phyloP scores from a whole-genome alignment of 352 stramenopile species.

The Pythium chondricola region DNA sequence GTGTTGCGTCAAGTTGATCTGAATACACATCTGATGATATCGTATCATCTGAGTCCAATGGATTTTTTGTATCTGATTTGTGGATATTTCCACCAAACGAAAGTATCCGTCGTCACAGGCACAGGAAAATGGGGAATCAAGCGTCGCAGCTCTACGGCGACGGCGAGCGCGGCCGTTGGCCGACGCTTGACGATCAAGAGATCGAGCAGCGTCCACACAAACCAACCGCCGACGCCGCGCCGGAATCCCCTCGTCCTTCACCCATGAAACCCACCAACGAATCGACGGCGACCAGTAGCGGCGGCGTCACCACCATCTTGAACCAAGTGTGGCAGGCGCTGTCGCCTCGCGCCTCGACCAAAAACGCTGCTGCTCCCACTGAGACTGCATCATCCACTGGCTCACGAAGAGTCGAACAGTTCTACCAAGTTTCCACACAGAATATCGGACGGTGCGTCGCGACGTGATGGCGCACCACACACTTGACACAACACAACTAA shows the following conservation, averaged over 20 bases:
- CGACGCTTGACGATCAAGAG: neutral
- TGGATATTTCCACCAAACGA: too few species aligned
- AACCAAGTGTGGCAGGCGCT: slow-evolving; percentile 19
- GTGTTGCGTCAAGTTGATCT: too few species aligned
- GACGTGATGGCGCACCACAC: neutral
- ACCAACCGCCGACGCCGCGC: slow-evolving; percentile 2
- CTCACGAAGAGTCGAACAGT: slow-evolving; percentile 37
- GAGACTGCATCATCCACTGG: neutral
- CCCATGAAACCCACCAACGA: neutral
- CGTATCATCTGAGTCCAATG: too few species aligned
- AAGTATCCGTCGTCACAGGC: too few species aligned
- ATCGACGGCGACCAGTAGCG: neutral
- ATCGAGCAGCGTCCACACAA: slow-evolving; percentile 3
- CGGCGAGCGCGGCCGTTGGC: neutral
- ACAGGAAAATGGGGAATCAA: slow-evolving; percentile 21
- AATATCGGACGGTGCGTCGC: slow-evolving; percentile 34
- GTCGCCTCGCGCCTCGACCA: slow-evolving; percentile 8
- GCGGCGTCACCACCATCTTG: slow-evolving; percentile 10
- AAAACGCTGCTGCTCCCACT: neutral
- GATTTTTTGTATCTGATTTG: too few species aligned
- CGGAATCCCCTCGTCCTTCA: neutral
- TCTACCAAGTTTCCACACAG: slow-evolving; percentile 50
- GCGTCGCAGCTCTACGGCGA: slow-evolving; percentile 12
- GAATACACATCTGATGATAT: too few species aligned
- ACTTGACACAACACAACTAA: too few species aligned